Evolutionary conservation across 1,284 basidiomycete genomes (phyloP).

Genomic region (Volvariella volvacea): DNA sequence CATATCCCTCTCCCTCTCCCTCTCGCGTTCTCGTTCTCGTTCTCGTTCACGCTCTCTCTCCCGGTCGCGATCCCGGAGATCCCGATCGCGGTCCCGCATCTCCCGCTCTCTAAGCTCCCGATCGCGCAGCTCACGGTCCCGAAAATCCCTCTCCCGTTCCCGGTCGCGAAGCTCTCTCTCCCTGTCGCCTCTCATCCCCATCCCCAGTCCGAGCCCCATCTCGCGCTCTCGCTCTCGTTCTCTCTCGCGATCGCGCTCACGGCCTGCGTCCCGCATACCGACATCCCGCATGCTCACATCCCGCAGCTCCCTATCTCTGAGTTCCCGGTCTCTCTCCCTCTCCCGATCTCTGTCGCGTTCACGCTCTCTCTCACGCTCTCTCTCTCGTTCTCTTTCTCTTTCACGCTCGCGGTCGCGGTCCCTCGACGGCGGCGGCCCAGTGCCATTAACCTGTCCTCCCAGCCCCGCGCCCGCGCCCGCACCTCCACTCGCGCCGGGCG

Average conservation of each 20-base stretch:
- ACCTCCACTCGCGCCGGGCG: neutral
- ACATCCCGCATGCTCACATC: too few relatives aligned
- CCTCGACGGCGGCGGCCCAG: neutral
- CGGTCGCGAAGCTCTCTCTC: conserved; percentile 9
- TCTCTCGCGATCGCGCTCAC: too few relatives aligned
- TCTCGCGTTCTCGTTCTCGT: conserved; percentile 10
- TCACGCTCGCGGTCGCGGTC: neutral
- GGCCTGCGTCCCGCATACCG: too few relatives aligned
- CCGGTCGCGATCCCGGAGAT: conserved; percentile 2
- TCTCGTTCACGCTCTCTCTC: conserved; percentile 11
- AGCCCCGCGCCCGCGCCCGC: neutral
- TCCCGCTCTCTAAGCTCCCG: conserved; percentile 2
- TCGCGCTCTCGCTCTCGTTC: conserved; percentile 14
- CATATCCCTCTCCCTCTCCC: conserved; percentile 15
- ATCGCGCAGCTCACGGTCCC: too few relatives aligned
- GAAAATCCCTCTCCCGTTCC: conserved; percentile 8
- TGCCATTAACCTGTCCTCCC: neutral
- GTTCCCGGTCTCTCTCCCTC: neutral
- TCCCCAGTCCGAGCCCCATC: conserved; percentile 11
- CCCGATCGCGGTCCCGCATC: conserved; percentile 4
- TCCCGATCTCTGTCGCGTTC: neutral
- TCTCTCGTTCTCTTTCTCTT: neutral
- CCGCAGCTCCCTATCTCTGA: neutral
- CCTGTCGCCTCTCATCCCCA: conserved; percentile 8
- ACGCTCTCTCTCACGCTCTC: neutral